Evolutionary conservation across 176 grass and related monocot species (phyloP).

Genomic region (Sorghum bicolor): Sorghum_bicolor_NCBIv3 NC_012873.2:59190501-59191000

Average conservation of each 20-base stretch:
- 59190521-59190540: too few species aligned
- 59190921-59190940: conserved; percentile 15
- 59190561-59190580: too few species aligned
- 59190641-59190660: background rate
- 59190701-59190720: background rate
- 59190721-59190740: background rate
- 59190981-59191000: background rate
- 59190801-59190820: background rate
- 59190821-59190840: background rate
- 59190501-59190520: too few species aligned
- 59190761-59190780: background rate
- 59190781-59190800: background rate
- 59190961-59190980: background rate
- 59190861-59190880: conserved; percentile 15
- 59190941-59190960: background rate
- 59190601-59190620: too few species aligned
- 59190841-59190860: background rate
- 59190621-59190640: too few species aligned
- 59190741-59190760: background rate
- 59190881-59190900: background rate
- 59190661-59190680: background rate
- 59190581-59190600: too few species aligned
- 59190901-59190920: conserved; percentile 1
- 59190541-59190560: too few species aligned
- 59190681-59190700: background rate